Conservation (phyloP, 78 protist species). For the Pigoraptor vietnamica region DNA sequence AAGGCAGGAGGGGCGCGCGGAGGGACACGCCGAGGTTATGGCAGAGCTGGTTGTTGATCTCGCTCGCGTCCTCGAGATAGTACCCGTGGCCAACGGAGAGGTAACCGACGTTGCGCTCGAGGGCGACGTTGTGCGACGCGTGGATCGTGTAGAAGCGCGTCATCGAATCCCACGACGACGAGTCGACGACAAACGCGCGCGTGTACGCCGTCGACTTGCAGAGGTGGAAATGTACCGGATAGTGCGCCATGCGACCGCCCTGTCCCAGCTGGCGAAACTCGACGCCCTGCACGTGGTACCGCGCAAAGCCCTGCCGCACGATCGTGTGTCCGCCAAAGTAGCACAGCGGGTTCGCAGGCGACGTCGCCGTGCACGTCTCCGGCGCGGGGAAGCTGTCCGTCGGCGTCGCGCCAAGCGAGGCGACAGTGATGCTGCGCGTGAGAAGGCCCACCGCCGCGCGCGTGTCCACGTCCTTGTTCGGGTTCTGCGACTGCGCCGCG, state of each 20-base stretch:
- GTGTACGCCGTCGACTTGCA: neutral
- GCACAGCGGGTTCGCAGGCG: neutral
- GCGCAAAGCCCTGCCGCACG: neutral
- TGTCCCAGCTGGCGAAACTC: neutral
- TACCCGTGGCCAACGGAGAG: neutral
- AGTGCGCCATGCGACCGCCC: neutral
- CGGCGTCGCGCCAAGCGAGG: neutral
- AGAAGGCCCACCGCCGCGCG: neutral
- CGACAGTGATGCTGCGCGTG: neutral
- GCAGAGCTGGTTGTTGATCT: neutral
- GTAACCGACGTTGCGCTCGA: neutral
- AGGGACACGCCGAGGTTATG: neutral
- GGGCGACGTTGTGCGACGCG: neutral
- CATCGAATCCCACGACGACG: constrained; percentile 8
- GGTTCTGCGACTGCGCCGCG: neutral
- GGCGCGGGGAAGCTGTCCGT: neutral
- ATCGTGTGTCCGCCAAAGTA: constrained; percentile 3
- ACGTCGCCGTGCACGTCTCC: neutral
- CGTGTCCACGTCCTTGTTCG: neutral
- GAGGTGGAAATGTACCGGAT: neutral
- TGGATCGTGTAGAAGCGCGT: neutral
- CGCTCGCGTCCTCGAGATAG: neutral
- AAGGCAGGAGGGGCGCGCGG: neutral
- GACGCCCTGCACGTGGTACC: neutral
- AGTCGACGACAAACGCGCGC: neutral